phyloP scores from a whole-genome alignment of 2,329 filamentous ascomycete species.

The Penicillium janthinellum region DNA sequence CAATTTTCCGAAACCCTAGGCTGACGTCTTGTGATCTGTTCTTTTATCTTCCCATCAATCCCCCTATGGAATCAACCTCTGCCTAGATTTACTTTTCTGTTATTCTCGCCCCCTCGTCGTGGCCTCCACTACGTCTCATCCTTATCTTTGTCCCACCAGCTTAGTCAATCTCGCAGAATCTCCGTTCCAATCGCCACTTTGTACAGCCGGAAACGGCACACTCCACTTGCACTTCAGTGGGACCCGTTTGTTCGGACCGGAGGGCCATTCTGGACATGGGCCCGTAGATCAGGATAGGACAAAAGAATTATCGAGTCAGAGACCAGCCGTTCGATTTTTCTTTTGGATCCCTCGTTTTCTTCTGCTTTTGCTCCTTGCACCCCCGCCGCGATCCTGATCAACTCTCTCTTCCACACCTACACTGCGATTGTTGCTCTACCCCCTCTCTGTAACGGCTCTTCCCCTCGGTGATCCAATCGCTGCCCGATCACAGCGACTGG shows the following conservation, averaged over 20 bases:
- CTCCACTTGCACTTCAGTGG: conserved; percentile 24
- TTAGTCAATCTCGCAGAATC: conserved; percentile 29
- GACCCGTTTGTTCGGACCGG: conserved; percentile 47
- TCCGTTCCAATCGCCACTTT: conserved; percentile 25
- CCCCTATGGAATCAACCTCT: neutral
- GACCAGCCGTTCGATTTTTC: conserved; percentile 16
- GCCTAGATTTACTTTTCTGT: neutral
- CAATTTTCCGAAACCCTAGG: neutral
- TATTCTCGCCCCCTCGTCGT: neutral
- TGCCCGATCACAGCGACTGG: conserved; percentile 25
- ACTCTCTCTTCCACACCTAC: neutral
- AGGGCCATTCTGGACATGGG: conserved; percentile 48
- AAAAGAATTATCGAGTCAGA: conserved; percentile 19
- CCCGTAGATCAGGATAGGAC: conserved; percentile 34
- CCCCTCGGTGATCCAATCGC: conserved; percentile 11
- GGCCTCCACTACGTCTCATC: neutral
- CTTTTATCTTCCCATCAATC: neutral
- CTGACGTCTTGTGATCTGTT: neutral
- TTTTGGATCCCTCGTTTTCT: conserved; percentile 9
- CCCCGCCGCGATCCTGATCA: neutral
- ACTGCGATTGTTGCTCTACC: neutral
- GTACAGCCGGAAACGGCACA: conserved; percentile 35
- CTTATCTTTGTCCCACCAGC: conserved; percentile 6
- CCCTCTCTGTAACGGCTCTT: neutral
- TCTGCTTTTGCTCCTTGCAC: neutral